These are phyloP conservation scores for Fraxinus albicans DNA, from an alignment of 305 asterid species.

Conservation along the genomic window DNA sequence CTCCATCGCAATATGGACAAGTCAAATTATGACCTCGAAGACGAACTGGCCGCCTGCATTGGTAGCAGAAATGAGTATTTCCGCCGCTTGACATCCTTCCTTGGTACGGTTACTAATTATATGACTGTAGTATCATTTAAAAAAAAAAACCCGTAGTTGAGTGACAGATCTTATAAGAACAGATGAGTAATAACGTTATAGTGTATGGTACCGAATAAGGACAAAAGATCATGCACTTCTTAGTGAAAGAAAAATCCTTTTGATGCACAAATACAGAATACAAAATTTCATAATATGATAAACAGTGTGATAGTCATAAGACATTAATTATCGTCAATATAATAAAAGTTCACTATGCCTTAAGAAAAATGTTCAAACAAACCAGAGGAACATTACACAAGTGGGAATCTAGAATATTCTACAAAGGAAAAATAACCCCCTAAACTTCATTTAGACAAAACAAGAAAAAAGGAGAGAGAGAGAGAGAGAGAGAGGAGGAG, in stretches of 20 bases:
- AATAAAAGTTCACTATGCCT: not conserved
- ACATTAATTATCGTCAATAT: not conserved
- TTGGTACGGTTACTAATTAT: not conserved
- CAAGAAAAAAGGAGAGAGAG: too few relatives aligned
- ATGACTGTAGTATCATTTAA: not conserved
- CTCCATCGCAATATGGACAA: constrained; percentile 74
- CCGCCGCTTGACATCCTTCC: constrained; percentile 72
- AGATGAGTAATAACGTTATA: not conserved
- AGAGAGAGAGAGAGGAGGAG: too few relatives aligned
- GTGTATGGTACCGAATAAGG: not conserved
- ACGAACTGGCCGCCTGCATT: constrained; percentile 66
- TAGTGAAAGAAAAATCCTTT: not conserved
- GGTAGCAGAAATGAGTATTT: constrained; percentile 89
- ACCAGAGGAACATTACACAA: not conserved
- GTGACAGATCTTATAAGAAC: not conserved
- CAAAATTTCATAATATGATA: not conserved
- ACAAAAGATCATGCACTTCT: not conserved
- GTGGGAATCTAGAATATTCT: not conserved
- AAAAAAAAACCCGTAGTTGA: not conserved
- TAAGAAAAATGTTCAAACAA: not conserved
- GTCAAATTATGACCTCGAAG: constrained; percentile 42
- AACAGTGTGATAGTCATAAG: not conserved
- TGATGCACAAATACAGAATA: not conserved
- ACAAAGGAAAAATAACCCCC: not conserved
- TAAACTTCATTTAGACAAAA: too few relatives aligned